Evolutionary conservation across 257 asterid species (phyloP), one percentile per base, ranked within the genome.

Genomic region (Gynochthodes officinalis): DNA sequence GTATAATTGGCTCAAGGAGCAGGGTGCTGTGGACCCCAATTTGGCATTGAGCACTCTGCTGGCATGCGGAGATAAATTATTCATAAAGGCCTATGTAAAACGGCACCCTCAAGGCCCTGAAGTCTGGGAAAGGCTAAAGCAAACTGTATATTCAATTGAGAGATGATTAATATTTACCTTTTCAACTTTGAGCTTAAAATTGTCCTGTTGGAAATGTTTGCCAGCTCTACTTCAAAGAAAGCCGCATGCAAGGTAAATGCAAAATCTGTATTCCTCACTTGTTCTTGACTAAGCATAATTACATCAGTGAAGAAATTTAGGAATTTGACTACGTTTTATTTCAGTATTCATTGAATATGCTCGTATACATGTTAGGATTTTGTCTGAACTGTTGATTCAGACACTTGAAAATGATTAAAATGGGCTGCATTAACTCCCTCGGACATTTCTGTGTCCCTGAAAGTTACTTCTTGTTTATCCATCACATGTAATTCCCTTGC

Each of bases 31-130:
- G 59, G 84, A 79, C 15, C 78, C 80, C 2, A 74, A 80, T 37
- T 82, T 92, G 84, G 75, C 96, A 30, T 75, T 88, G 44, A 89
- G 90, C 88, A 86, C 98, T 54, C 79, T 90, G 58, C 48, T 90
- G 78, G 80, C 91, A 40, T 67, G 70, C 53, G 85, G 95, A 4
- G 96, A 90, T 4, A 75, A 78, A 53, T 30, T 32, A 30, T 89
- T 87, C 67, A 46, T 76, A 73, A 80, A 37, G 77, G 9, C 72
- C 35, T 90, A 87, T 55, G 96, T 90, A 43, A 72, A 81, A 65
- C 73, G 72, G 74, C 95, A 87, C 78, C 91, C 89, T 28, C 54
- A 75, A 74, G 95, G 96, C 78, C 84, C 60, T 68, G 82, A 70
- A 46, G 79, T 71, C 79, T 92, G 93, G 93, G 73, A 81, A 69